Evolutionary conservation across 352 stramenopile species (phyloP), one percentile per base, ranked within the genome.

Genomic region (Pythium utonaiense): DNA sequence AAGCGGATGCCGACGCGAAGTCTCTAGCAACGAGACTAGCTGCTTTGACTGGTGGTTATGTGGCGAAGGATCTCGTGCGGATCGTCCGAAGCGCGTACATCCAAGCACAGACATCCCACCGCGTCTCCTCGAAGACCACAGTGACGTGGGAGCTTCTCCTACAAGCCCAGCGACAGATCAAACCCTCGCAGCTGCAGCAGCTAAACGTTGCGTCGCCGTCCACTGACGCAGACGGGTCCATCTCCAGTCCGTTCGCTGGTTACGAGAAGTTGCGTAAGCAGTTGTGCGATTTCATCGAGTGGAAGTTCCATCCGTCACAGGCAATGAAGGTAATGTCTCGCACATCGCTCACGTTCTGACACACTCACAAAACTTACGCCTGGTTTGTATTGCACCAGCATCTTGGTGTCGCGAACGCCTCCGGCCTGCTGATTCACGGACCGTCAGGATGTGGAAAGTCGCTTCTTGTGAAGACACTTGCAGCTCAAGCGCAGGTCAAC

Each of bases 391-490:
- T 33, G 28, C 9, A 33, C 1, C 60, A 91, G 83, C 74, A 81
- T 19, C 70, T 91, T 34, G 79, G 79, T 12, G 73, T 93, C 31
- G 69, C 70, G 4, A 83, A 82, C 34, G 77, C 80, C 1, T 91
- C 83, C 10, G 83, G 84, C 19, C 77, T 96, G 41, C 71, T 96
- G 30, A 62, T 96, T 4, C 88, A 86, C 34, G 86, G 86, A 6
- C 84, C 86, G 8, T 91, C 84, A 3, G 84, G 84, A 1, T 94
- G 84, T 41, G 86, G 86, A 31, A 96, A 96, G 60, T 91, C 80
- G 25, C 63, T 89, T n/a, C 70, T 96, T 7, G 74, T 91, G n/a
- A 71, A 83, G 34, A 74, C 70, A 6, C 49, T 94, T 12, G 81
- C 85, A 49, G 77, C 71, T 33, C 77, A 77, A 57, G 75, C 75